Percentiles rank a stretch among this genome's conserved stretches.
These are phyloP conservation scores for Sorghum bicolor DNA, from an alignment of 176 grass and related monocot genomes.

Conservation along the genomic window Sorghum_bicolor_NCBIv3 NC_012870.2:55604001-55604500, in stretches of 20 bases:
- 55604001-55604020: no score
- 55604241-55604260: conserved; percentile 73
- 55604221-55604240: conserved; percentile 64
- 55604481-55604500: conserved; percentile 4
- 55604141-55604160: conserved; percentile 96
- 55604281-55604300: conserved; percentile 4
- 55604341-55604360: conserved; percentile 20
- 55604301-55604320: conserved; percentile 10
- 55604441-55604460: conserved; percentile 86
- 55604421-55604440: conserved; percentile 93
- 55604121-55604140: not conserved
- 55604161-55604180: conserved; percentile 90
- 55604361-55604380: conserved; percentile 95
- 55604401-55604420: conserved; percentile 86
- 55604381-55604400: conserved; percentile 88
- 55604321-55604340: not conserved
- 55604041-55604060: not conserved
- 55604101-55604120: not conserved
- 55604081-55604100: not conserved
- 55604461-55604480: conserved; percentile 57
- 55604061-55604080: not conserved
- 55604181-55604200: conserved; percentile 96
- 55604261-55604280: conserved; percentile 49
- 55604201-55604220: conserved; percentile 99
- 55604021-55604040: not conserved